Base-by-base conservation (phyloP, 306 rosid genomes). In the Quercus variabilis region DNA sequence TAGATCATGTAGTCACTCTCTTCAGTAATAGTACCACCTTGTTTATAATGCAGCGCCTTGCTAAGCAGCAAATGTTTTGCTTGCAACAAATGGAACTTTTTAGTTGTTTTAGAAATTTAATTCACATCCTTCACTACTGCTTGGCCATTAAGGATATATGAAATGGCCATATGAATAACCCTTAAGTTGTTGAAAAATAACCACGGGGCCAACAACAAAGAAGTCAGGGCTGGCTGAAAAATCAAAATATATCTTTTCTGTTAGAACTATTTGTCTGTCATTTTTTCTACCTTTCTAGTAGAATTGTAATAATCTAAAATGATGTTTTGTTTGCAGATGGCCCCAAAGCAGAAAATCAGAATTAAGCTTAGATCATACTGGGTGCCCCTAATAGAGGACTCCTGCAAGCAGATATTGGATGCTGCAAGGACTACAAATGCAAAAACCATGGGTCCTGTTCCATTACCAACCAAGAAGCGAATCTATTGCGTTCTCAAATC, bases 371-470 rank as follows among this genome's bases (percentile, higher is more conserved):
- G 99, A 78, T 95, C 99, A 52, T 95, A 95, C 83, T 93, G 93
- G 90, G 98, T 90, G 64, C 88, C 91, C 15, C 83, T 95, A 78
- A 91, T 95, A 65, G 99, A 95, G 89, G 99, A 95, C 84, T 92
- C 99, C 6, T 95, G 98, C 92, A 95, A 95, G 93, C 98, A 95
- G 89, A 93, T 93, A 85, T 38, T 93, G 87, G 98, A 95, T 63
- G 96, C 98, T 67, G 99, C 99, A 52, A 89, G 90, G 87, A 95
- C 71, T 75, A 91, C 97, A 41, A 95, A 93, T 69, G 99, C 99
- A 20, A 95, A 93, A 88, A 93, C 97, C 20, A 91, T 95, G 96
- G 99, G 99, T 79, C 99, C 99, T 10, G 99, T 95, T 41, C 99
- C 99, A n/a, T 85, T 95, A 26, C 99, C 99, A 55, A 95, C 98